Evolutionary conservation across 257 asterid genomes (phyloP), one percentile per base, ranked within the genome.

Genomic region (Ajuga chamaepitys): DNA sequence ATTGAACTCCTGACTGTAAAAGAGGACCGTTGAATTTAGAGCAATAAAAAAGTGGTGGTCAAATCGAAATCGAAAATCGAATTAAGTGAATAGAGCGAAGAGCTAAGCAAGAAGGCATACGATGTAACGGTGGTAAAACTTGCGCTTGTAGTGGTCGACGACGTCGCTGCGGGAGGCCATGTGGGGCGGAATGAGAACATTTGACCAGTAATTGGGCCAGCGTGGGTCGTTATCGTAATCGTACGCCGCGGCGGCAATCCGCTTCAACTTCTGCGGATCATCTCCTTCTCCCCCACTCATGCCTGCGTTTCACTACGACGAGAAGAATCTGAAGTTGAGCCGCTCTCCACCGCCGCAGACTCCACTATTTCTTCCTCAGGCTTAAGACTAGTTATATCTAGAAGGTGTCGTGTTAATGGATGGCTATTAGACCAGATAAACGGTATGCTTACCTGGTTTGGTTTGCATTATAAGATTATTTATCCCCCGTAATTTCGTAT

Each of bases 161-260:
- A 89, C 96, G 68, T 89, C 97, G 77, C 66, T 70, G 59, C 96
- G 91, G 71, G 96, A 82, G 45, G 86, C 89, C 91, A 92, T 78
- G 69, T 82, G 85, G 0, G 96, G 98, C 35, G 98, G 98, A 59
- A 92, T 87, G 34, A 92, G 91, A 30, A 92, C 86, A 75, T 92
- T 87, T 58, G 97, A 87, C 97, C 98, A 92, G 73, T 92, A 92
- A 35, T 85, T 96, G 12, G 96, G 85, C 97, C 97, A 92, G 63
- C 83, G 83, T 1, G 96, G 68, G 75, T 92, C 98, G 70, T 73
- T 77, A 1, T 89, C 97, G 81, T 92, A 89, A 70, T 89, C 99
- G 72, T 85, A 87, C 11, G 90, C 89, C 53, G 87, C 85, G 60
- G 98, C 97, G 63, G 84, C 95, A 38, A 83, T 77, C 58, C 82